Base-by-base conservation (phyloP, 2,329 filamentous ascomycete genomes). In the Fusarium citri region DNA sequence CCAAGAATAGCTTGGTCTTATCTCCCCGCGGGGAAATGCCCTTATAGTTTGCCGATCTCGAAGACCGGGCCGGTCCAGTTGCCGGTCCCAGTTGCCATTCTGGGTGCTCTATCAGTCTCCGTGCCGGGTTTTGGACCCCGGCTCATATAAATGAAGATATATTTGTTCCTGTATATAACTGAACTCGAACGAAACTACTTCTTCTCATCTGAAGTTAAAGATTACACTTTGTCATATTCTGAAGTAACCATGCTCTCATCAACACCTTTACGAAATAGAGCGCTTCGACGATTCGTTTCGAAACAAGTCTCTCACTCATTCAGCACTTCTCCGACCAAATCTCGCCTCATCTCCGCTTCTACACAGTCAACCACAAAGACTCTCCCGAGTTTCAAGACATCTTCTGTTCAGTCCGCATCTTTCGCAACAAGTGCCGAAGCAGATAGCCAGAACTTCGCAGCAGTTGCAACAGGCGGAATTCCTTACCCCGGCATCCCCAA, bases 401-500 rank as follows among this genome's bases (percentile, higher is more conserved):
- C 16, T 14, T 18, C 41, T 20, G 1, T 51, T 34, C 62, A 31
- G 11, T 66, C 64, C 1, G 66, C 64, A 2, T 68, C 58, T 6
- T 72, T 74, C 37, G 68, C 73, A 25, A 75, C 73, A 46, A 71
- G 62, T 18, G 50, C 70, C 22, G 72, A 71, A 23, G 72, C 49
- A 9, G 62, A 60, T 23, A 76, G 74, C 54, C 49, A 69, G 26
- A 72, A 72, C 68, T 73, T 75, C 53, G 72, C 73, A 3, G 73
- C 73, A 26, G 68, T 76, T 46, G 68, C 72, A 28, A 77, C 76
- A 3, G 76, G 77, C 1, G 77, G 77, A 18, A 77, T 76, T 15
- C 68, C 70, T 1, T 74, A 87, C 26, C 79, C 82, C 14, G 85
- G 87, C 11, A 88, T 91, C 22, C 88, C 89, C 4, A 81, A 80